Evolutionary conservation across 805 yeast genomes (phyloP).

Genomic region (Nakazawaea anatomiae): DNA sequence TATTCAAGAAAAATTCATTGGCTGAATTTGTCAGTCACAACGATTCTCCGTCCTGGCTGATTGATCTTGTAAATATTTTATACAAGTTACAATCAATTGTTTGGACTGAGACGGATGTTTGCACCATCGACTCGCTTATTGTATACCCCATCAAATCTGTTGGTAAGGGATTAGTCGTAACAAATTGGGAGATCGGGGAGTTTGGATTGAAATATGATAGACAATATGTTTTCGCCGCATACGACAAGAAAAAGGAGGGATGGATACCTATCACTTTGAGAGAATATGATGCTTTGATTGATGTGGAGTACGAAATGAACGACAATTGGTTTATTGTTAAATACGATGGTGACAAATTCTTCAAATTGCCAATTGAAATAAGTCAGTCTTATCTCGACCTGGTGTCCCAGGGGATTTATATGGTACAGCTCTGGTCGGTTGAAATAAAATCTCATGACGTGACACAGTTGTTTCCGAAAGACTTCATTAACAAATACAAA

Average conservation of each 20-base stretch:
- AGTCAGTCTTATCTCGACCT: not conserved
- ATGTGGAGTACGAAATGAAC: slow-evolving; percentile 12
- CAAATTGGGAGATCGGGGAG: slow-evolving; percentile 20
- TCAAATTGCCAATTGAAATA: slow-evolving; percentile 4
- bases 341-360: not conserved
- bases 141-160: slow-evolving; percentile 25
- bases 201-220: slow-evolving; percentile 24
- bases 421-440: slow-evolving; percentile 1
- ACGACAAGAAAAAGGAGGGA: slow-evolving; percentile 9
- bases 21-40: too few relatives aligned
- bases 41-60: too few relatives aligned
- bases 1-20: too few relatives aligned
- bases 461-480: not conserved
- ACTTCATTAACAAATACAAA: not conserved
- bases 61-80: not conserved
- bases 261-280: slow-evolving; percentile 16
- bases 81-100: slow-evolving; percentile 1
- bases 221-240: slow-evolving; percentile 18
- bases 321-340: slow-evolving; percentile 7
- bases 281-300: slow-evolving; percentile 12
- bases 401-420: not conserved
- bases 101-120: slow-evolving; percentile 13
- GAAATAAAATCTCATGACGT: not conserved
- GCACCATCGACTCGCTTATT: slow-evolving; percentile 18
- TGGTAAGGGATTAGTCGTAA: slow-evolving; percentile 18